Evolutionary conservation across 371 early-diverging fungal species (phyloP).

Genomic region (Umbelopsis sp.): DNA sequence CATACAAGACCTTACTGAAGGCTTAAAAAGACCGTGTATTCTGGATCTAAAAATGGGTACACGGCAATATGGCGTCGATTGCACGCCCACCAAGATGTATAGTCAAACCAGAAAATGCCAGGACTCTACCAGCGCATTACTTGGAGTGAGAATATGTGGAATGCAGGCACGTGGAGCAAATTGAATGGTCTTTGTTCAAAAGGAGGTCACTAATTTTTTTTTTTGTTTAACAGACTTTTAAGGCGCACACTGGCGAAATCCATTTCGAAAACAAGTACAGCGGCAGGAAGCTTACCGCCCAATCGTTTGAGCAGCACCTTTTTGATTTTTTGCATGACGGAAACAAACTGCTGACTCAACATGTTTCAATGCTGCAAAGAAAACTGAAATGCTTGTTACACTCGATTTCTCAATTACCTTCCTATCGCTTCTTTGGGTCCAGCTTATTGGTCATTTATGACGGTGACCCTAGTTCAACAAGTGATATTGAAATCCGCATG

Average conservation of each 20-base stretch:
- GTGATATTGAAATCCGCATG: constrained; percentile 77
- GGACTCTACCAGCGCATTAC: constrained; percentile 82
- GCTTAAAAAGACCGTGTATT: constrained; percentile 87
- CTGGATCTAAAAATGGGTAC: constrained; percentile 98
- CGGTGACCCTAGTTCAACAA: constrained; percentile 6
- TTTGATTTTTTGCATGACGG: constrained; percentile 82
- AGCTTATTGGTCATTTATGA: constrained; percentile 68
- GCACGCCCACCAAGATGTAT: constrained; percentile 75
- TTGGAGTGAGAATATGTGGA: constrained; percentile 96
- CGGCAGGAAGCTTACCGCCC: constrained; percentile 81
- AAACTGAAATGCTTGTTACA: constrained; percentile 72
- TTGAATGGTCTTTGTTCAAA: background rate
- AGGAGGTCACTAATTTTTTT: constrained; percentile 2
- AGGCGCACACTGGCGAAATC: constrained; percentile 59
- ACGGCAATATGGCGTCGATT: constrained; percentile 93
- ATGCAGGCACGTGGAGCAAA: constrained; percentile 78
- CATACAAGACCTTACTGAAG: constrained; percentile 92
- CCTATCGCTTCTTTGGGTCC: constrained; percentile 89
- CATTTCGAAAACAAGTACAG: constrained; percentile 91
- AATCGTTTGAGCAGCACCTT: constrained; percentile 75
- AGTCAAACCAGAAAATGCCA: constrained; percentile 92
- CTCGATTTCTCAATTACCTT: constrained; percentile 71
- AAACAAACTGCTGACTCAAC: constrained; percentile 60
- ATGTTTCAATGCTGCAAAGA: constrained; percentile 75
- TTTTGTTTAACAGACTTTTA: constrained; percentile 69